Evolutionary conservation across 176 grass and related monocot species (phyloP).

Genomic region (Zoysia pacifica): DNA sequence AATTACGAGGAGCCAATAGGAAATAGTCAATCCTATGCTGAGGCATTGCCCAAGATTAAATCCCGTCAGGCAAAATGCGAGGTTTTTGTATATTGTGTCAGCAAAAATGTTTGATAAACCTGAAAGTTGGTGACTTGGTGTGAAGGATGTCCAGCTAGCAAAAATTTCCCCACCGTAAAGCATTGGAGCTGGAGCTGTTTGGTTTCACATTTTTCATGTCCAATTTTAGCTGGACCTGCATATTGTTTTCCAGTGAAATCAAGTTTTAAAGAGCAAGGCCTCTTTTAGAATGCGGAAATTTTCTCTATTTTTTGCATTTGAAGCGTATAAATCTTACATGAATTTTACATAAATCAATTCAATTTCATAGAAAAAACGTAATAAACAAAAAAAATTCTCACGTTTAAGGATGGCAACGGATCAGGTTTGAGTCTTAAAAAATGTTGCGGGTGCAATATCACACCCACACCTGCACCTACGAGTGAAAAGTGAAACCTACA

Average conservation of each 20-base stretch:
- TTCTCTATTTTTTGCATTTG: too few species aligned
- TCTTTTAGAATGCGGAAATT: too few species aligned
- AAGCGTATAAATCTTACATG: too few species aligned
- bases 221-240: background rate
- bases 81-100: background rate
- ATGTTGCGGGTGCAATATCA: too few species aligned
- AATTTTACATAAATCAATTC: too few species aligned
- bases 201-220: background rate
- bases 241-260: background rate
- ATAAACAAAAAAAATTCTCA: too few species aligned
- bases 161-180: background rate
- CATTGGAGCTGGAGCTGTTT: background rate
- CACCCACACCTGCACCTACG: too few species aligned
- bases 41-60: background rate
- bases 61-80: background rate
- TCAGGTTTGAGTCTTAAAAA: too few species aligned
- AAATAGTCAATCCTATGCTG: background rate
- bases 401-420: too few species aligned
- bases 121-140: background rate
- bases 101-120: background rate
- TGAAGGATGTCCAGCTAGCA: background rate
- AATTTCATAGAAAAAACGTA: too few species aligned
- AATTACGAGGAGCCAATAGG: background rate
- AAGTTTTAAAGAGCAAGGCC: background rate
- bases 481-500: too few species aligned